phyloP scores from a whole-genome alignment of 768 basidiomycete species.

The Tricholoma saponaceum region DNA sequence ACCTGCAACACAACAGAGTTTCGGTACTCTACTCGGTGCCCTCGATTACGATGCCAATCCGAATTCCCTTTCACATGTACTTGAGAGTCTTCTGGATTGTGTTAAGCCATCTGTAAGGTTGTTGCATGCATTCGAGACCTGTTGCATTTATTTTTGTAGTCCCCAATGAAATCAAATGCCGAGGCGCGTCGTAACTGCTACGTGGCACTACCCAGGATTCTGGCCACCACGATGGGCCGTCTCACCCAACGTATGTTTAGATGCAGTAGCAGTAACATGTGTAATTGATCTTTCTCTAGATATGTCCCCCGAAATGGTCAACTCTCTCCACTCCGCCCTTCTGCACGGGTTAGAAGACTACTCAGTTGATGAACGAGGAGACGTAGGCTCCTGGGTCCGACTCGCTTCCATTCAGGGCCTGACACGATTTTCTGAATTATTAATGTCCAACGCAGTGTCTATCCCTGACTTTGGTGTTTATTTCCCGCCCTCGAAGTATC shows the following conservation, averaged over 20 bases:
- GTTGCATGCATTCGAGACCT: constrained; percentile 1
- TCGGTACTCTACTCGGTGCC: constrained; percentile 65
- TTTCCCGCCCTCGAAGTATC: constrained; percentile 56
- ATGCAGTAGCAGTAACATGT: background rate
- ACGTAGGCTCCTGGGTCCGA: constrained; percentile 96
- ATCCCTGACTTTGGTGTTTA: constrained; percentile 50
- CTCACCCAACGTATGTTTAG: constrained; percentile 15
- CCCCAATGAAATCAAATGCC: constrained; percentile 32
- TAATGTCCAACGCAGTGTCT: constrained; percentile 42
- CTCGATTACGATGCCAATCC: constrained; percentile 59
- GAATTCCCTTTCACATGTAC: constrained; percentile 48
- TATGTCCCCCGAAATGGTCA: constrained; percentile 40
- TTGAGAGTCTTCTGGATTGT: constrained; percentile 56
- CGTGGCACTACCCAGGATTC: constrained; percentile 35
- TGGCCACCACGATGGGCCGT: constrained; percentile 25
- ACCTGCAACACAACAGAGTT: constrained; percentile 63
- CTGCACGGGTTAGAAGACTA: constrained; percentile 85
- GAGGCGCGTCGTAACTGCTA: constrained; percentile 58
- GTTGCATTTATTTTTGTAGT: constrained; percentile 15
- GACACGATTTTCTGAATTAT: constrained; percentile 43
- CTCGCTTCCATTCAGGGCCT: constrained; percentile 71
- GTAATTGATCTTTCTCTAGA: constrained; percentile 30
- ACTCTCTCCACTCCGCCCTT: constrained; percentile 50
- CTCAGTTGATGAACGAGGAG: constrained; percentile 90
- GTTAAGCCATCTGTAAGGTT: constrained; percentile 50